These are phyloP conservation scores for Marasmius fiardii DNA, from an alignment of 1,284 basidiomycete species.

Conservation along the genomic window DNA sequence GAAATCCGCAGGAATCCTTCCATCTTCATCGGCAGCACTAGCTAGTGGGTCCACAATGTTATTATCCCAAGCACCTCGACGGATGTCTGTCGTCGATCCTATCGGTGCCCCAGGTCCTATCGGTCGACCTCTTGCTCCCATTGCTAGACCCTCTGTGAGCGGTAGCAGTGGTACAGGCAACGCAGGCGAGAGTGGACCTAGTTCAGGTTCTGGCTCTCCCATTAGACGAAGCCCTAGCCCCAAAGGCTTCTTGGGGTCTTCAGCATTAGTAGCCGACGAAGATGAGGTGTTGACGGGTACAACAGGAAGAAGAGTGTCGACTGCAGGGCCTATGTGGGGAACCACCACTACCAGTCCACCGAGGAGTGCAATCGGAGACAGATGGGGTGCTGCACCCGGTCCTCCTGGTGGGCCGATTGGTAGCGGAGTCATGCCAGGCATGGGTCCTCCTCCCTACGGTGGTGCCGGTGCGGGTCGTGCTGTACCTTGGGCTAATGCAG, in stretches of 20 bases:
- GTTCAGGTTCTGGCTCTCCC: slow-evolving; percentile 63
- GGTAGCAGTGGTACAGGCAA: slow-evolving; percentile 8
- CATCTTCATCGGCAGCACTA: slow-evolving; percentile 28
- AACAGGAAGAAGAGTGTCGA: slow-evolving; percentile 37
- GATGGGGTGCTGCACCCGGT: slow-evolving; percentile 29
- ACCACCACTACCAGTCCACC: slow-evolving; percentile 33
- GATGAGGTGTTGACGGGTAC: slow-evolving; percentile 67
- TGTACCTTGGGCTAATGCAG: neutral
- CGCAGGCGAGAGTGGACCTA: slow-evolving; percentile 31
- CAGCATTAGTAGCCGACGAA: slow-evolving; percentile 70
- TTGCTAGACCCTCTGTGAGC: slow-evolving; percentile 42
- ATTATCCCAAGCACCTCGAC: neutral
- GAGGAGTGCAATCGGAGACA: slow-evolving; percentile 15
- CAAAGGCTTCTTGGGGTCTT: slow-evolving; percentile 71
- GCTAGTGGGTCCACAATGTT: slow-evolving; percentile 25
- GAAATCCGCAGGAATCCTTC: slow-evolving; percentile 35
- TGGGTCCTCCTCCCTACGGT: neutral
- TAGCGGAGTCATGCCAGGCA: neutral
- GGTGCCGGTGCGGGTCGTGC: neutral
- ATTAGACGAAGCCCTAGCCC: slow-evolving; percentile 39
- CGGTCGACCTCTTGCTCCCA: slow-evolving; percentile 50
- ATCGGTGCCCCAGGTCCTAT: slow-evolving; percentile 53
- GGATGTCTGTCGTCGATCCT: slow-evolving; percentile 4
- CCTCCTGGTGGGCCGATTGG: slow-evolving; percentile 26
- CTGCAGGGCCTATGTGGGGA: slow-evolving; percentile 43